A percentile compares a stretch with the other conserved stretches of the same genome.
phyloP scores from a whole-genome alignment of 306 rosid genomes.

The Sindora glabra region DNA sequence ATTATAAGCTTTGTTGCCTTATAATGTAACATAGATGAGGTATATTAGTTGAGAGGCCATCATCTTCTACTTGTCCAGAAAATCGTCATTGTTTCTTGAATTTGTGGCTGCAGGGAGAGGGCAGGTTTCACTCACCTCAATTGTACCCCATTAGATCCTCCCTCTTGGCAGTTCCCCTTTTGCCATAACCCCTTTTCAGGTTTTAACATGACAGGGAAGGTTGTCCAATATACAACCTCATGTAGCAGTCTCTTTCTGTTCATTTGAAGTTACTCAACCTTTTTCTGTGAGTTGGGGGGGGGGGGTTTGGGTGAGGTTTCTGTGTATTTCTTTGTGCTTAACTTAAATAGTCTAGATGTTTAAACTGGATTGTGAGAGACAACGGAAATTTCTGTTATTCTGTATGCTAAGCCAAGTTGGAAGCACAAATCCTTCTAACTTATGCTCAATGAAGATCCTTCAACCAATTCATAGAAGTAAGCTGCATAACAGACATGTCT shows the following conservation, averaged over 20 bases:
- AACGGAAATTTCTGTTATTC: neutral
- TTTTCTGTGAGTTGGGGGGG: neutral
- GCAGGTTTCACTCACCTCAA: neutral
- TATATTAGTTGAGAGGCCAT: neutral
- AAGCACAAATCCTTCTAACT: neutral
- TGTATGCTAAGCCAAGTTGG: neutral
- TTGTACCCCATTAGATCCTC: neutral
- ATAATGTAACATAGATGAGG: neutral
- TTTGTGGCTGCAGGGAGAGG: neutral
- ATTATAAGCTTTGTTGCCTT: neutral
- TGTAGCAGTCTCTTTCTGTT: neutral
- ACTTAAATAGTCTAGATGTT: neutral
- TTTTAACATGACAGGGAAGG: neutral
- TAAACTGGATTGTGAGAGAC: neutral
- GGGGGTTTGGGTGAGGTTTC: neutral
- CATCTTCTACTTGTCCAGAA: no score
- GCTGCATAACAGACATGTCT: neutral
- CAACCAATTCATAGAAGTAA: neutral
- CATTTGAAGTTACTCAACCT: neutral
- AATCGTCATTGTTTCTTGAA: neutral
- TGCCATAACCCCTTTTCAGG: neutral
- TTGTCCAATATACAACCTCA: neutral
- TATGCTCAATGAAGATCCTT: neutral
- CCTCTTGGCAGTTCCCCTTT: neutral
- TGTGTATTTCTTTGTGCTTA: neutral